These are phyloP conservation scores for Penicillium nucicola DNA, from an alignment of 495 filamentous ascomycete species.

Conservation along the genomic window DNA sequence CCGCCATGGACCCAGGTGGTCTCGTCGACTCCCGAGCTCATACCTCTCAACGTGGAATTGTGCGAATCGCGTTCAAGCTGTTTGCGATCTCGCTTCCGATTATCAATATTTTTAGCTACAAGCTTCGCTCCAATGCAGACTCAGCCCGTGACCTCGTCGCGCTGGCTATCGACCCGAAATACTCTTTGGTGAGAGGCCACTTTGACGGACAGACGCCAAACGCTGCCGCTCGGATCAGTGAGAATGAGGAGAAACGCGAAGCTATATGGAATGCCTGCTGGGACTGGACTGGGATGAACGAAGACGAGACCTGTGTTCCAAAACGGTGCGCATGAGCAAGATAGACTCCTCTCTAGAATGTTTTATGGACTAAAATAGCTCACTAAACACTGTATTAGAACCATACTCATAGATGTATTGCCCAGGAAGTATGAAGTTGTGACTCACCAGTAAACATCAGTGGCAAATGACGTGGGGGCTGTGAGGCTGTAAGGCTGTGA, in stretches of 20 bases:
- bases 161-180: conserved; percentile 20
- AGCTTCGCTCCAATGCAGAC: conserved; percentile 16
- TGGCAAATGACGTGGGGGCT: no score
- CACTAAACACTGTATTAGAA: no score
- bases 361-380: no score
- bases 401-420: no score
- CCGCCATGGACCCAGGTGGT: conserved; percentile 45
- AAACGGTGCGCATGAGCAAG: not conserved
- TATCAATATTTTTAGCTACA: conserved; percentile 18
- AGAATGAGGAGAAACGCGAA: conserved; percentile 37
- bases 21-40: conserved; percentile 44
- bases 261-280: conserved; percentile 41
- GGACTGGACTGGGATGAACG: conserved; percentile 31
- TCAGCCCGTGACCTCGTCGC: conserved; percentile 38
- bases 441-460: no score
- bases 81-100: conserved; percentile 28
- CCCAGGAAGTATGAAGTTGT: no score
- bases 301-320: conserved; percentile 3
- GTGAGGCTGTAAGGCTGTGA: no score
- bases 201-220: conserved; percentile 34
- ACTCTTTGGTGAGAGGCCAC: conserved; percentile 36
- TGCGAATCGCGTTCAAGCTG: conserved; percentile 30
- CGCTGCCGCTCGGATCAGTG: conserved; percentile 35
- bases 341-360: no score
- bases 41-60: conserved; percentile 37